Base-by-base conservation (phyloP, 2,329 filamentous ascomycete species). In the Alternaria gaisen region DNA sequence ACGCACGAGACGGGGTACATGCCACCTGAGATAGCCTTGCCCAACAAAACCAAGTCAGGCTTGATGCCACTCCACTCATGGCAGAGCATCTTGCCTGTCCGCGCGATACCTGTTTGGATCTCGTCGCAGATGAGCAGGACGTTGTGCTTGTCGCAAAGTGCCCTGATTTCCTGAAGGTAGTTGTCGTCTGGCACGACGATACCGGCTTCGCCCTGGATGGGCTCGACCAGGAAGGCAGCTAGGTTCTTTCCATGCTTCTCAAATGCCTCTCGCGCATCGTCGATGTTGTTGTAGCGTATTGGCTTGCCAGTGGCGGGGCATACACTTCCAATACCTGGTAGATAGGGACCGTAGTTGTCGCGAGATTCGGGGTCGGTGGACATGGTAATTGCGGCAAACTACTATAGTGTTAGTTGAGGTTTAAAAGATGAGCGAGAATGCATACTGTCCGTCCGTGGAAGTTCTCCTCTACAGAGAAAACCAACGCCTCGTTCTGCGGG, bases 1-100 rank as follows among this genome's bases (percentile, higher is more conserved):
- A 99, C 94, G 72, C 90, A 93, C 63, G 93, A 97, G 59, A 99
- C 95, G n/a, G 95, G 95, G 82, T 99, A 99, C 91, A 98, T 95
- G 80, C 95, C 95, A 66, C 95, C 95, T 34, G 93, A 97, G 78
- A 99, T 97, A 70, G 95, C 95, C 84, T 99, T 99, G 76, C 95
- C 95, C 34, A 99, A 88, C 48, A 97, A 90, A 24, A 99, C 91
- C 74, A 99, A 86, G 78, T 99, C 95, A 40, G 94, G 95, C 84
- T 94, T 96, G 84, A 99, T 93, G 70, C 90, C 91, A 58, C 92
- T 90, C 94, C 95, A 98, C 81, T 99, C 89, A 74, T 92, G 91
- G 85, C 93, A 97, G 56, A 99, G 88, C 83, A 99, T 91, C 75
- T 91, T 92, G 54, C 95, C 95, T 18, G 95, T 99, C 66, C 95